A percentile compares a stretch with the other conserved stretches of the same genome.
These are phyloP conservation scores for Caryocar brasiliense DNA, from an alignment of 441 rosid species.

Conservation along the genomic window DNA sequence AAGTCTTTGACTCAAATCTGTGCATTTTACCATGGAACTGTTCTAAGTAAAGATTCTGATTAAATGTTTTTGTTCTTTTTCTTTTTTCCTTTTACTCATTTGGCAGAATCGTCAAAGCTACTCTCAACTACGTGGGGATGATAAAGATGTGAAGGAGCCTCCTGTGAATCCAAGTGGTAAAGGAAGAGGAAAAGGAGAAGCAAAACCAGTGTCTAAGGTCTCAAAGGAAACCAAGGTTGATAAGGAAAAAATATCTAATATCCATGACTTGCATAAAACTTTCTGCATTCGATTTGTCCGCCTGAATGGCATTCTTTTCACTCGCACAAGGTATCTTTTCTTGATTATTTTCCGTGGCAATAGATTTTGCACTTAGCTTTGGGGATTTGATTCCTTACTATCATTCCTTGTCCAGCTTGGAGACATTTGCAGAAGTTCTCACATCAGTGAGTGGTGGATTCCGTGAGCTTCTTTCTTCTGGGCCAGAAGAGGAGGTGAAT, in stretches of 20 bases:
- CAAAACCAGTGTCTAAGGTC: conserved; percentile 37
- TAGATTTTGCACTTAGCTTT: neutral
- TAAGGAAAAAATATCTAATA: conserved; percentile 36
- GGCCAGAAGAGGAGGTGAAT: conserved; percentile 49
- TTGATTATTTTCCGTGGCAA: no score
- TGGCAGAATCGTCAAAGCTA: conserved; percentile 76
- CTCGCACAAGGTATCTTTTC: conserved; percentile 62
- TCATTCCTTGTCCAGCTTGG: conserved; percentile 54
- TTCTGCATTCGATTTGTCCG: conserved; percentile 78
- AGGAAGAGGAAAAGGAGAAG: conserved; percentile 57
- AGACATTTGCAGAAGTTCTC: conserved; percentile 77
- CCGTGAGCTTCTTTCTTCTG: conserved; percentile 56
- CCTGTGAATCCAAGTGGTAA: conserved; percentile 29
- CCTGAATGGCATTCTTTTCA: conserved; percentile 79
- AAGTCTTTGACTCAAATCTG: no score
- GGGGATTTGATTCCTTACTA: neutral
- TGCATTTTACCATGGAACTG: no score
- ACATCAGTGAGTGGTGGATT: conserved; percentile 47
- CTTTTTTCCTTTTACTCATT: neutral
- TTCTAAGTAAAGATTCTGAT: neutral
- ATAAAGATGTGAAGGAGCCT: conserved; percentile 37
- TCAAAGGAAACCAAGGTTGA: conserved; percentile 30
- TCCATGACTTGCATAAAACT: conserved; percentile 38
- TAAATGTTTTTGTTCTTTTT: neutral
- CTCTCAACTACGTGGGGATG: conserved; percentile 46